A percentile compares a stretch with the other conserved stretches of the same genome.
Evolutionary conservation across 768 basidiomycete species (phyloP).

Genomic region (Chalciporus pseudorubinellus): DNA sequence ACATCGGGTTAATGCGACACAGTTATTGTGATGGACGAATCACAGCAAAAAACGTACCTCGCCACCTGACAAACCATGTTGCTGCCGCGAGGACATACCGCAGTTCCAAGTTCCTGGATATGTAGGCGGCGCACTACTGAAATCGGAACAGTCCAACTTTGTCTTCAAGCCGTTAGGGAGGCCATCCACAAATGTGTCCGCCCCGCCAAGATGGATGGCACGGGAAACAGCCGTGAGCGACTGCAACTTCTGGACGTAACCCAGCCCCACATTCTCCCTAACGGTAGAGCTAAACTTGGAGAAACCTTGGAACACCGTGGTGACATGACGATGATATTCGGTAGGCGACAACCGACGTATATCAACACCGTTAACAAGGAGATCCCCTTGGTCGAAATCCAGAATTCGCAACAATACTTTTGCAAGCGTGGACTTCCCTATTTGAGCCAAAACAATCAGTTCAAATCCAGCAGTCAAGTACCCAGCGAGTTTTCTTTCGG

Average conservation of each 20-base stretch:
- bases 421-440: slow-evolving; percentile 86
- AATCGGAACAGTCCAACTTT: slow-evolving; percentile 61
- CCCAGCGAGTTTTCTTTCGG: slow-evolving; percentile 11
- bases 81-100: slow-evolving; percentile 36
- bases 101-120: slow-evolving; percentile 29
- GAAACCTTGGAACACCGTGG: slow-evolving; percentile 86
- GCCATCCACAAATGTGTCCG: slow-evolving; percentile 59
- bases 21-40: slow-evolving; percentile 14
- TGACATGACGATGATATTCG: slow-evolving; percentile 71
- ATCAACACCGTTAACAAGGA: slow-evolving; percentile 69
- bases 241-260: slow-evolving; percentile 62
- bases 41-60: slow-evolving; percentile 51
- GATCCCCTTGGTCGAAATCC: slow-evolving; percentile 68
- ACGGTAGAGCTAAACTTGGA: slow-evolving; percentile 76
- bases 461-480: slow-evolving; percentile 11
- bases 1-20: slow-evolving; percentile 7
- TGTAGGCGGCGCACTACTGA: slow-evolving; percentile 43
- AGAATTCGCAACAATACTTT: slow-evolving; percentile 76
- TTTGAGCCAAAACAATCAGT: slow-evolving; percentile 1
- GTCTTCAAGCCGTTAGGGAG: slow-evolving; percentile 74
- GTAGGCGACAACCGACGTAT: slow-evolving; percentile 60
- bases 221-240: slow-evolving; percentile 54
- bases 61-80: slow-evolving; percentile 78
- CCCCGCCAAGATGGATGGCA: slow-evolving; percentile 73
- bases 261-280: slow-evolving; percentile 84